Base-by-base conservation (phyloP, 2,329 filamentous ascomycete species). In the Neopestalotiopsis sp. region DNA sequence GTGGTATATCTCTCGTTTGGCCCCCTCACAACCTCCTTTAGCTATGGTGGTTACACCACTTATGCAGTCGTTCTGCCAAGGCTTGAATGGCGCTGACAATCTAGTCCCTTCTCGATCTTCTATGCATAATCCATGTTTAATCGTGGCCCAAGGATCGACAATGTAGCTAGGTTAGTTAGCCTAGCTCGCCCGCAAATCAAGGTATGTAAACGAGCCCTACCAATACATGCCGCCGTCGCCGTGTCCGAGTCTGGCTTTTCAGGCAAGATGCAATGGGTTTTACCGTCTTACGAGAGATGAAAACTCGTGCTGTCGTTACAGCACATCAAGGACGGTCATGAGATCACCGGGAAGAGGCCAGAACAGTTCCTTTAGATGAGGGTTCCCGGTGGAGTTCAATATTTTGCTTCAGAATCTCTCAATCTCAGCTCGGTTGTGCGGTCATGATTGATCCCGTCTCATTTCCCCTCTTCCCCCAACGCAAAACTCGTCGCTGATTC, bases 91-190 rank as follows among this genome's bases (percentile, higher is more conserved):
- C 24, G 61, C 61, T 64, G 61, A 64, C 49, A 66, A 38, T 38
- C 64, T 49, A 66, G 64, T 57, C 64, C 64, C 45, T 34, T 57
- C 52, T 49, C 34, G 64, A 66, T 32, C 42, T 58, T 40, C 20
- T 38, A 58, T 66, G 64, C 64, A 66, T 66, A 58, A 57, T 52
- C 42, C 32, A 34, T 66, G 62, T 65, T 38, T 65, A 45, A 38
- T 30, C 59, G n/a, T 14, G 34, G 59, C 59, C 59, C 59, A 40
- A 17, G 14, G 20, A 52, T 52, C n/a, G 45, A 17, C 45, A 52
- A 20, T 49, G 45, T 52, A 52, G 17, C 45, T 20, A 52, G 45
- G 34, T 38, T 38, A 38, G 34, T 5, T 38, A 38, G 34, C 34
- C 34, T 38, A 10, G 34, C 34, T 38, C 34, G 34, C 45, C 45